Evolutionary conservation across 2,329 filamentous ascomycete species (phyloP).

Genomic region (Geoglossum cookeanum): DNA sequence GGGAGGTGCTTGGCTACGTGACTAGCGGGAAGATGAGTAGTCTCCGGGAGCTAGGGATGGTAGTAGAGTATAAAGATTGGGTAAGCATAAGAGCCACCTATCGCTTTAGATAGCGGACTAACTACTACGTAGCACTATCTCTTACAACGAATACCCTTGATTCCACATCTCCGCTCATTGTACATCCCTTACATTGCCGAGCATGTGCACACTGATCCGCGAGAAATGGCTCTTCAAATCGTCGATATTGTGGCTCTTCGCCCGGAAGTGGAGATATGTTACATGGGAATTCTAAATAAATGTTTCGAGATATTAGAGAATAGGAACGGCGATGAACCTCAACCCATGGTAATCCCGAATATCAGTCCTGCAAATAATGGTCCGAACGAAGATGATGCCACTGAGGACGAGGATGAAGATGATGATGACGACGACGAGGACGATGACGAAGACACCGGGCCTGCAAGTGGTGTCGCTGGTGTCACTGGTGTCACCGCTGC

Average conservation of each 20-base stretch:
- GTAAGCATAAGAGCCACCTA: conserved; percentile 27
- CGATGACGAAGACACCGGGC: conserved; percentile 21
- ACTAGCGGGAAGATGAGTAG: conserved; percentile 58
- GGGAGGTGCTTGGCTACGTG: conserved; percentile 51
- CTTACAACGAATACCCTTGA: conserved; percentile 51
- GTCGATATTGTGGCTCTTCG: conserved; percentile 60
- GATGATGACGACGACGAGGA: conserved; percentile 26
- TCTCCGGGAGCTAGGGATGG: conserved; percentile 51
- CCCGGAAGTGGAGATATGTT: conserved; percentile 58
- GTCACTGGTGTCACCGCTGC: conserved; percentile 8
- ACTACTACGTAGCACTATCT: conserved; percentile 45
- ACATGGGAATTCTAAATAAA: conserved; percentile 56
- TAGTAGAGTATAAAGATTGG: conserved; percentile 61
- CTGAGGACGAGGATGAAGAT: conserved; percentile 26
- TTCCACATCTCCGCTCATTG: conserved; percentile 50
- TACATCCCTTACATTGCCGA: conserved; percentile 51
- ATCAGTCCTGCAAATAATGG: conserved; percentile 21
- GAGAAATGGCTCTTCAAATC: conserved; percentile 56
- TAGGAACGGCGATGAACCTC: conserved; percentile 26
- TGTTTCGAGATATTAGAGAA: conserved; percentile 68
- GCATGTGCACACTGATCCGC: conserved; percentile 39
- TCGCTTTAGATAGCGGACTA: conserved; percentile 4
- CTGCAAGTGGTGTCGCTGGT: conserved; percentile 7
- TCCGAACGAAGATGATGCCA: conserved; percentile 24
- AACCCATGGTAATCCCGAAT: conserved; percentile 15